Evolutionary conservation across 768 basidiomycete species (phyloP).

Genomic region (Kwoniella dejecticola): DNA sequence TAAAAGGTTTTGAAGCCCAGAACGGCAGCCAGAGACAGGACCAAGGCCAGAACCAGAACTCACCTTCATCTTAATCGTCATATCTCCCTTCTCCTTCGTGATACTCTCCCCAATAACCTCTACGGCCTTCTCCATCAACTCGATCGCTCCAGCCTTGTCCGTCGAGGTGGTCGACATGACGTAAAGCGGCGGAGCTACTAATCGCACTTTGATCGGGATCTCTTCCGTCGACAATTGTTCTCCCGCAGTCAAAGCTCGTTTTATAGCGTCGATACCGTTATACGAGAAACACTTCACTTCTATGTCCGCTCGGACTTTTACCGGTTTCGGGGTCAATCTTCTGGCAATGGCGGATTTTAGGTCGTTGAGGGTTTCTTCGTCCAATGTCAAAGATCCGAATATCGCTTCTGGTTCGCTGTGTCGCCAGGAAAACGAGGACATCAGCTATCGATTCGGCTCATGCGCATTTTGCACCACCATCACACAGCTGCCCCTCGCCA

Average conservation of each 20-base stretch:
- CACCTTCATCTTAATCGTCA: constrained; percentile 97
- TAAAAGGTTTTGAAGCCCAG: no score
- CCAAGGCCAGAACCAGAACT: constrained; percentile 15
- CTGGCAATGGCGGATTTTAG: constrained; percentile 85
- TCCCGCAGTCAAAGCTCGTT: constrained; percentile 82
- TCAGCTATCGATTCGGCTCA: no score
- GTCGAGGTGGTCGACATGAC: constrained; percentile 95
- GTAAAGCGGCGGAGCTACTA: constrained; percentile 94
- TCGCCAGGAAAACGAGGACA: not conserved
- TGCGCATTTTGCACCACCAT: no score
- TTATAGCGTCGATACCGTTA: constrained; percentile 94
- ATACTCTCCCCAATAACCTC: constrained; percentile 85
- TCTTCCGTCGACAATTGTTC: constrained; percentile 80
- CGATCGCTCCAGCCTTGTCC: constrained; percentile 90
- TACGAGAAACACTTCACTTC: constrained; percentile 96
- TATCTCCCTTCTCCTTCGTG: constrained; percentile 76
- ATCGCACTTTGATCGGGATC: constrained; percentile 94
- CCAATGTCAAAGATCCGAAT: constrained; percentile 68
- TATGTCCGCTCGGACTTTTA: constrained; percentile 97
- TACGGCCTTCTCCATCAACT: constrained; percentile 88
- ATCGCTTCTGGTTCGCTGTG: constrained; percentile 73
- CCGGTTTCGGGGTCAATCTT: constrained; percentile 93
- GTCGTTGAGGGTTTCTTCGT: constrained; percentile 64
- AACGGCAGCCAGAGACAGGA: no score
- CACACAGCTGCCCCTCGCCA: no score